Percentiles rank a stretch among this genome's conserved stretches.
Evolutionary conservation across 169 alveolate species (phyloP).

Genomic region (Eimeria sp.): DNA sequence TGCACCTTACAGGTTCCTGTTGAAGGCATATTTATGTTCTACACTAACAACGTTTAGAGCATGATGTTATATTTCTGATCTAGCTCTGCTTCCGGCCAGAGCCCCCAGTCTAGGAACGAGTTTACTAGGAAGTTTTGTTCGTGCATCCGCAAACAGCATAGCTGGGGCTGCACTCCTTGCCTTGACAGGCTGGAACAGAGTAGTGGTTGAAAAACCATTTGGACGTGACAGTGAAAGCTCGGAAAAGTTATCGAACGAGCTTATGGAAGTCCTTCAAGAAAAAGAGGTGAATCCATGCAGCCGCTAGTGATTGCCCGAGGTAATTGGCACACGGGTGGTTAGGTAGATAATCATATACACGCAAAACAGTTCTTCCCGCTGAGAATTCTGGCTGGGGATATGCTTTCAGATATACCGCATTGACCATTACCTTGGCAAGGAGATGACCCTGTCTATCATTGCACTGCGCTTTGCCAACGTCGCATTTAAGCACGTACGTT

Average conservation of each 20-base stretch:
- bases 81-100: background rate
- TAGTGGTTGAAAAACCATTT: constrained; percentile 88
- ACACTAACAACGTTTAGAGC: background rate
- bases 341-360: background rate
- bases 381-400: constrained; percentile 1
- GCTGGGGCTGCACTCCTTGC: background rate
- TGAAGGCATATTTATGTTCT: background rate
- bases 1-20: background rate
- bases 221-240: constrained; percentile 87
- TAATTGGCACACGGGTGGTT: background rate
- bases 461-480: constrained; percentile 87
- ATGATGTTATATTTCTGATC: background rate
- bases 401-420: constrained; percentile 85
- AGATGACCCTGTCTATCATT: constrained; percentile 87
- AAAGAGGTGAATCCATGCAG: constrained; percentile 56
- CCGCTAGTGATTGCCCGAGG: background rate
- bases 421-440: constrained; percentile 89
- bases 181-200: constrained; percentile 86
- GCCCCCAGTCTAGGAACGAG: background rate
- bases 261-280: constrained; percentile 84
- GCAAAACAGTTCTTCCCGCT: background rate
- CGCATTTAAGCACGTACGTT: constrained; percentile 82
- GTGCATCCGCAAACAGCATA: background rate
- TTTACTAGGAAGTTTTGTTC: background rate
- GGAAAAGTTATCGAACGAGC: constrained; percentile 83